Base-by-base conservation (phyloP, 2,329 filamentous ascomycete species). In the Fusarium annulatum region DNA sequence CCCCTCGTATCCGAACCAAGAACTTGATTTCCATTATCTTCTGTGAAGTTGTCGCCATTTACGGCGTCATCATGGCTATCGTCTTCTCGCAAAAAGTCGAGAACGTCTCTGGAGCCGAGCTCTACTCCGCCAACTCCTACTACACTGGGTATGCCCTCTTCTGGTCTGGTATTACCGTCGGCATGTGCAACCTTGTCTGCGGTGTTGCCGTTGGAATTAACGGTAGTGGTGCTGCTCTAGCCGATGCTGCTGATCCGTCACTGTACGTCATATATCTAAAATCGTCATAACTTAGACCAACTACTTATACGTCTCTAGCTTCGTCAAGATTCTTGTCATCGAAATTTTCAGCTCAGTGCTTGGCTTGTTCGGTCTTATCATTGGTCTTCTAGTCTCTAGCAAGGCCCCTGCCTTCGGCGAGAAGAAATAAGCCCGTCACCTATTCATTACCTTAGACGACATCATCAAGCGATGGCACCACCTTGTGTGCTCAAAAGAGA, bases 1-100 rank as follows among this genome's bases (percentile, higher is more conserved):
- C 96, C 51, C 97, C 97, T 42, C 93, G 96, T 79, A 99, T 99
- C 85, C 94, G 96, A 83, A 99, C 96, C 73, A 99, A 99, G 91
- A 99, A 99, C 88, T 85, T 99, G 81, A 98, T 99, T 83, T 98
- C 96, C 79, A 99, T 99, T 84, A 98, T 99, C 86, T 99, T 99
- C 86, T 99, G 96, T 87, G 96, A 99, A 86, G 96, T 99, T 81
- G 96, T 99, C 80, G 96, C 96, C 84, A 99, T 99, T 84, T 99
- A 99, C 88, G 97, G 97, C 79, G 96, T 99, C 85, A 99, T 99
- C 86, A 99, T 99, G 95, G 93, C 95, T 79, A 99, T 99, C 82
- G 93, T 99, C 79, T 98, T 98, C 87, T 97, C 95, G 49, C 89
- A 95, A 71, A 97, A 98, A 84, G 86, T 99, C 78, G 88, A 89